These are phyloP conservation scores for Ogataea dorogensis DNA, from an alignment of 805 yeast species.

Conservation along the genomic window DNA sequence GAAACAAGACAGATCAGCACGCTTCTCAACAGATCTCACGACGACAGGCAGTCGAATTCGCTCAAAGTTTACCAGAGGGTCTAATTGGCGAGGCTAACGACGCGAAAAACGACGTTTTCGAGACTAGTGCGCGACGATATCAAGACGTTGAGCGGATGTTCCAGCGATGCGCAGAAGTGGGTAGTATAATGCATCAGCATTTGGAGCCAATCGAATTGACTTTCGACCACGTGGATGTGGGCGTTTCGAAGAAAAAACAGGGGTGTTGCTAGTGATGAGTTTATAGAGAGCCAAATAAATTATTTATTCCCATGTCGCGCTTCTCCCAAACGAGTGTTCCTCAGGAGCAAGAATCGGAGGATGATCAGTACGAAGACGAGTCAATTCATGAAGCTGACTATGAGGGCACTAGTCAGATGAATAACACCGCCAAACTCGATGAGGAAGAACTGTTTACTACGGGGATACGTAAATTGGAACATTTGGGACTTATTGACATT, in stretches of 20 bases:
- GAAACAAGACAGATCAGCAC: constrained; percentile 47
- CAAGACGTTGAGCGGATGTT: constrained; percentile 30
- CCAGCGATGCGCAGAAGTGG: constrained; percentile 29
- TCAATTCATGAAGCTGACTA: constrained; percentile 11
- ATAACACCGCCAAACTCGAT: constrained; percentile 15
- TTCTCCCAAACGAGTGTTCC: constrained; percentile 8
- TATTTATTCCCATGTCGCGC: constrained; percentile 11
- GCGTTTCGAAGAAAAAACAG: constrained; percentile 9
- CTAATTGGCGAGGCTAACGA: constrained; percentile 26
- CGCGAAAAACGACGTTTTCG: constrained; percentile 27
- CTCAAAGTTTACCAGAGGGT: constrained; percentile 21
- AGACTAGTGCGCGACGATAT: constrained; percentile 29
- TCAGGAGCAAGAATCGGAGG: constrained; percentile 10
- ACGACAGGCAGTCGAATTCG: constrained; percentile 34
- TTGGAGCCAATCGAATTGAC: constrained; percentile 21
- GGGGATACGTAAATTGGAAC: constrained; percentile 57
- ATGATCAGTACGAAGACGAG: constrained; percentile 15
- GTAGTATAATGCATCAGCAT: constrained; percentile 17
- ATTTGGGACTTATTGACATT: constrained; percentile 63
- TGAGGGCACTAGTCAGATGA: constrained; percentile 10
- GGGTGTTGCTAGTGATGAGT: constrained; percentile 2
- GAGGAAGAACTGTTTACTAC: constrained; percentile 22
- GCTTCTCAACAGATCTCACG: constrained; percentile 29
- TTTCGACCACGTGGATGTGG: constrained; percentile 29
- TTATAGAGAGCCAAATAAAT: neutral